Conservation (phyloP, 108 stramenopile genomes). For the Pseudonitzschia pungens region DNA sequence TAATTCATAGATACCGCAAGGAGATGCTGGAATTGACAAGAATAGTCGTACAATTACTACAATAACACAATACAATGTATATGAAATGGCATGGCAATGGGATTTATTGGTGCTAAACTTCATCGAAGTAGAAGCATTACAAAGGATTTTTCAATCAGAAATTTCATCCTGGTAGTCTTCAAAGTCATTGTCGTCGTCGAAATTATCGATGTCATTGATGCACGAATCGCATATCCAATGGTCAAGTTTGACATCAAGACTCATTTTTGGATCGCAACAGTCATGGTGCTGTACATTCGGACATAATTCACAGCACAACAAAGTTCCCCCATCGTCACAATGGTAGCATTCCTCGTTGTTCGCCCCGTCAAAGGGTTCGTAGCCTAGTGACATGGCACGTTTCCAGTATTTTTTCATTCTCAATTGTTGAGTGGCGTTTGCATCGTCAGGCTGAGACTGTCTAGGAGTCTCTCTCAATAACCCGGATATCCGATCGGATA, state of each 20-base stretch:
- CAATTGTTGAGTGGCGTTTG: background rate
- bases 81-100: no score
- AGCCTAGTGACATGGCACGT: constrained; percentile 16
- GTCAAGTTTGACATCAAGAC: background rate
- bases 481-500: constrained; percentile 24
- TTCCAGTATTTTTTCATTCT: constrained; percentile 19
- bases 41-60: no score
- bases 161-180: background rate
- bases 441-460: background rate
- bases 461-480: background rate
- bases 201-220: constrained; percentile 29
- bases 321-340: constrained; percentile 35
- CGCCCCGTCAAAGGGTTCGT: constrained; percentile 11
- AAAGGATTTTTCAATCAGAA: no score
- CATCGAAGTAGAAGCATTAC: no score
- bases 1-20: no score
- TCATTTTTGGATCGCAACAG: constrained; percentile 24
- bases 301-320: constrained; percentile 46
- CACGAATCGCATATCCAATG: constrained; percentile 37
- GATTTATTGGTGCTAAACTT: no score
- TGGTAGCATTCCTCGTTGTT: constrained; percentile 20
- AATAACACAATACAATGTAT: no score
- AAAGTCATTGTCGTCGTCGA: background rate
- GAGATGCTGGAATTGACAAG: no score
- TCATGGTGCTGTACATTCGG: constrained; percentile 36